phyloP scores from a whole-genome alignment of 2,329 filamentous ascomycete genomes.

The Calonectria pteridis region DNA sequence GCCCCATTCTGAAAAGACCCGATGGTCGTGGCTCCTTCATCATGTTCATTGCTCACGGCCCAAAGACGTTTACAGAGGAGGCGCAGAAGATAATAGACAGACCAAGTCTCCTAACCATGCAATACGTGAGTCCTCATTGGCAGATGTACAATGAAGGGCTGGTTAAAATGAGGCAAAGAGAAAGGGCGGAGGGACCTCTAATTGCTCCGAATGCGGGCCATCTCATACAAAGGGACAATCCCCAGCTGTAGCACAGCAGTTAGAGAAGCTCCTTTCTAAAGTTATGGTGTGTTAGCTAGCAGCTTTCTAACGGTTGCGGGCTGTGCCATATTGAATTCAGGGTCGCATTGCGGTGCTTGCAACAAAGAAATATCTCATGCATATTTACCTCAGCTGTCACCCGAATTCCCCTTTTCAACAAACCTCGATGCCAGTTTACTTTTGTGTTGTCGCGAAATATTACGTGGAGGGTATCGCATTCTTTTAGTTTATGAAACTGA shows the following conservation, averaged over 20 bases:
- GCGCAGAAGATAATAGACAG: constrained; percentile 3
- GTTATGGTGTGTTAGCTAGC: neutral
- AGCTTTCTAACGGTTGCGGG: too few relatives aligned
- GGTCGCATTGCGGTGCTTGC: too few relatives aligned
- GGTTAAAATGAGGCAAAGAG: constrained; percentile 54
- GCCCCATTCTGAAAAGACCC: constrained; percentile 22
- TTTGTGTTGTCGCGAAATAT: too few relatives aligned
- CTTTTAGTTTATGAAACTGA: too few relatives aligned
- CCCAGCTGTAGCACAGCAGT: constrained; percentile 58
- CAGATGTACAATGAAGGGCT: constrained; percentile 65
- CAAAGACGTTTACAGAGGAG: constrained; percentile 32
- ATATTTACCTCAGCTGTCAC: too few relatives aligned
- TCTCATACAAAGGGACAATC: constrained; percentile 65
- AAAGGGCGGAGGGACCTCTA: constrained; percentile 49
- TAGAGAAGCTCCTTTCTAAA: constrained; percentile 15
- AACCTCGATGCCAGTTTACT: too few relatives aligned
- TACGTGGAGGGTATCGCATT: too few relatives aligned
- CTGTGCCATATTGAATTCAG: too few relatives aligned
- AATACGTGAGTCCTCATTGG: constrained; percentile 68
- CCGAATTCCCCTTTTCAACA: too few relatives aligned
- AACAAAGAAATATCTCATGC: too few relatives aligned
- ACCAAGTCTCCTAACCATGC: constrained; percentile 52
- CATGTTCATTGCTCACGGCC: constrained; percentile 41
- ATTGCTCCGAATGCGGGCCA: constrained; percentile 33
- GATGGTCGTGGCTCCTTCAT: constrained; percentile 20